These are phyloP conservation scores for Diversispora eburnea DNA, from an alignment of 192 early-diverging fungal genomes.

Conservation along the genomic window DNA sequence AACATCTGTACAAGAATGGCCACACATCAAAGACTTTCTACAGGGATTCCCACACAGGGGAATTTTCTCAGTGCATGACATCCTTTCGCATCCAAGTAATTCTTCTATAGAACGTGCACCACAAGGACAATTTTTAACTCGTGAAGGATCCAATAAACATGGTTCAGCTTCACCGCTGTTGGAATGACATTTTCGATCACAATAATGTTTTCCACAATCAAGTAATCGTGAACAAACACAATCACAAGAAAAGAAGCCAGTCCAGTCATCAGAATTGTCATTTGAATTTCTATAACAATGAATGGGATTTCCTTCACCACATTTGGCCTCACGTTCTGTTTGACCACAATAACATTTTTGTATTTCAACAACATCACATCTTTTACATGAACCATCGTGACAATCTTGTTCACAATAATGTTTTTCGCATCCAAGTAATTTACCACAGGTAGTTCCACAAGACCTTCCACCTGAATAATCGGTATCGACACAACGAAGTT, in stretches of 20 bases:
- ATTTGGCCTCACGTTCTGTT: conserved; percentile 49
- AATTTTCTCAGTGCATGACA: conserved; percentile 51
- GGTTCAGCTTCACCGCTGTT: conserved; percentile 33
- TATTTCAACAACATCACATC: conserved; percentile 50
- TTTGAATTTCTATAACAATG: conserved; percentile 34
- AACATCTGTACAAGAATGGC: conserved; percentile 53
- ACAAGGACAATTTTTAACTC: conserved; percentile 51
- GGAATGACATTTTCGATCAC: conserved; percentile 53
- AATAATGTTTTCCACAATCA: conserved; percentile 52
- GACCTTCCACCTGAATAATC: conserved; percentile 60
- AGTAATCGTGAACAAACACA: conserved; percentile 47
- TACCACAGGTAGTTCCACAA: conserved; percentile 68
- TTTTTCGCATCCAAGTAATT: conserved; percentile 66
- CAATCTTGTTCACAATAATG: conserved; percentile 65
- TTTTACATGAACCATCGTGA: conserved; percentile 66
- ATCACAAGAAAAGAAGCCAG: conserved; percentile 54
- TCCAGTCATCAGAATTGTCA: conserved; percentile 21
- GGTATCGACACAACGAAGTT: conserved; percentile 71
- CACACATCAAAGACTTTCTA: conserved; percentile 54
- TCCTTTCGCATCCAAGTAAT: conserved; percentile 33
- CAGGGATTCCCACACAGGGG: conserved; percentile 63
- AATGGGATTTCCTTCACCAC: conserved; percentile 53
- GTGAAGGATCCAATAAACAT: conserved; percentile 53
- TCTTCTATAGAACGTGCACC: conserved; percentile 39
- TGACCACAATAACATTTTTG: conserved; percentile 73